Conservation (phyloP, 2,329 filamentous ascomycete species). For the Aspergillus fructus region DNA sequence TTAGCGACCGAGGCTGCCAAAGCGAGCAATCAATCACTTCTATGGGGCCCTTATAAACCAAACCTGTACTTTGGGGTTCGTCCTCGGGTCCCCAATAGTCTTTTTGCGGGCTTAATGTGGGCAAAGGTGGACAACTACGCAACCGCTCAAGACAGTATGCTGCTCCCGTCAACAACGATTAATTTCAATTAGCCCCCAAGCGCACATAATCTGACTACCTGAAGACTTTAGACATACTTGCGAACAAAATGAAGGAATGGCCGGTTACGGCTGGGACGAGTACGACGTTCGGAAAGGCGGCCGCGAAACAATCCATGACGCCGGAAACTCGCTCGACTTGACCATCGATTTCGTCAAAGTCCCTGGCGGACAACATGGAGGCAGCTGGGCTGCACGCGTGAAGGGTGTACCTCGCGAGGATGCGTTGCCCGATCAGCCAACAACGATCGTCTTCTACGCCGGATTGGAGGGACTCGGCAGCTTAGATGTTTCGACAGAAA, state of each 20-base stretch:
- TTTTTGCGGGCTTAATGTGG: slow-evolving; percentile 87
- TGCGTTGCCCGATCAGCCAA: slow-evolving; percentile 66
- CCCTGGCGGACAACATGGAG: slow-evolving; percentile 78
- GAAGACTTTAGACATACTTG: slow-evolving; percentile 88
- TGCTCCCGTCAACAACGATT: not conserved
- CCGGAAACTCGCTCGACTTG: slow-evolving; percentile 82
- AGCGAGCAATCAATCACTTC: slow-evolving; percentile 73
- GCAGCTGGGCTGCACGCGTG: slow-evolving; percentile 88
- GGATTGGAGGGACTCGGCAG: slow-evolving; percentile 73
- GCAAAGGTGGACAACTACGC: slow-evolving; percentile 76
- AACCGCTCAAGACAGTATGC: slow-evolving; percentile 72
- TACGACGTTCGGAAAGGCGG: slow-evolving; percentile 89
- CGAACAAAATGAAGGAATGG: slow-evolving; percentile 91
- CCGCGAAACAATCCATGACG: slow-evolving; percentile 85
- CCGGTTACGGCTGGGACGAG: slow-evolving; percentile 96
- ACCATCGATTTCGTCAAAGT: slow-evolving; percentile 94
- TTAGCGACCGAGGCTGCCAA: slow-evolving; percentile 42
- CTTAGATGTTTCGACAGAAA: slow-evolving; percentile 59
- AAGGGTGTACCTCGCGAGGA: slow-evolving; percentile 75
- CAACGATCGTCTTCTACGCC: slow-evolving; percentile 78
- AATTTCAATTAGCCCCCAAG: not conserved
- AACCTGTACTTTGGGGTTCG: slow-evolving; percentile 93
- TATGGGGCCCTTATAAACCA: slow-evolving; percentile 94
- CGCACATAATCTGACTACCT: slow-evolving; percentile 17
- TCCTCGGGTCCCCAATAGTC: slow-evolving; percentile 75